Conservation (phyloP, 345 rosid genomes). For the Noccaea caerulescens region DNA sequence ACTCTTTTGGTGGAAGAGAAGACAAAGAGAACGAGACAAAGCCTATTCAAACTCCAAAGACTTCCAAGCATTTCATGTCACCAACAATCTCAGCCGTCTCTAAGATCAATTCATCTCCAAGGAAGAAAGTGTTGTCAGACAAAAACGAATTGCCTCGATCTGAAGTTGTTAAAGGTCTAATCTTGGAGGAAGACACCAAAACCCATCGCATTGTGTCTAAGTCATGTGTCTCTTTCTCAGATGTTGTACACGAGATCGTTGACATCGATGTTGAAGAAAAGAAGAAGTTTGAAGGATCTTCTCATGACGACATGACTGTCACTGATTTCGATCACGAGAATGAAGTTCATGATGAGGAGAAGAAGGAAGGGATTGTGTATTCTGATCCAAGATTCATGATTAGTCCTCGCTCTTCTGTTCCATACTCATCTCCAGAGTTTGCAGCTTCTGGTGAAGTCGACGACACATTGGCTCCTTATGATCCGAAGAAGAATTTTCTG, state of each 20-base stretch:
- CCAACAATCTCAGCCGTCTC: slow-evolving; percentile 90
- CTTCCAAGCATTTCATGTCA: slow-evolving; percentile 79
- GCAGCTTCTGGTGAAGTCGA: slow-evolving; percentile 62
- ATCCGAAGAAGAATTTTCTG: slow-evolving; percentile 55
- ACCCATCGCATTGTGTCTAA: slow-evolving; percentile 35
- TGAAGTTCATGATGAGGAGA: slow-evolving; percentile 1
- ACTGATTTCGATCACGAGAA: slow-evolving; percentile 41
- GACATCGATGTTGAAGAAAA: slow-evolving; percentile 15
- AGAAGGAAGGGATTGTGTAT: slow-evolving; percentile 49
- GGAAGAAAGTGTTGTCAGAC: slow-evolving; percentile 72
- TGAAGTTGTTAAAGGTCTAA: slow-evolving; percentile 46
- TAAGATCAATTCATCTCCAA: slow-evolving; percentile 68
- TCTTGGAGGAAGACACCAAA: slow-evolving; percentile 43
- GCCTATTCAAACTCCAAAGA: slow-evolving; percentile 51
- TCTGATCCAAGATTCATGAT: slow-evolving; percentile 55
- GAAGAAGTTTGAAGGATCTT: slow-evolving; percentile 33
- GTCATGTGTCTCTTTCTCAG: slow-evolving; percentile 53
- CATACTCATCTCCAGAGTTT: slow-evolving; percentile 48
- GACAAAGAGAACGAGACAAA: slow-evolving; percentile 68
- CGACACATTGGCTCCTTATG: slow-evolving; percentile 64
- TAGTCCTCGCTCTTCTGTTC: slow-evolving; percentile 46
- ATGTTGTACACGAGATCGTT: slow-evolving; percentile 36
- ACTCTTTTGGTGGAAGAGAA: slow-evolving; percentile 50
- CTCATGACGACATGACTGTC: slow-evolving; percentile 43
- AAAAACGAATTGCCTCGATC: slow-evolving; percentile 56